A percentile compares a stretch with the other conserved stretches of the same genome.
Conservation (phyloP, 108 stramenopile species). For the Skeletonema marinoi region DNA sequence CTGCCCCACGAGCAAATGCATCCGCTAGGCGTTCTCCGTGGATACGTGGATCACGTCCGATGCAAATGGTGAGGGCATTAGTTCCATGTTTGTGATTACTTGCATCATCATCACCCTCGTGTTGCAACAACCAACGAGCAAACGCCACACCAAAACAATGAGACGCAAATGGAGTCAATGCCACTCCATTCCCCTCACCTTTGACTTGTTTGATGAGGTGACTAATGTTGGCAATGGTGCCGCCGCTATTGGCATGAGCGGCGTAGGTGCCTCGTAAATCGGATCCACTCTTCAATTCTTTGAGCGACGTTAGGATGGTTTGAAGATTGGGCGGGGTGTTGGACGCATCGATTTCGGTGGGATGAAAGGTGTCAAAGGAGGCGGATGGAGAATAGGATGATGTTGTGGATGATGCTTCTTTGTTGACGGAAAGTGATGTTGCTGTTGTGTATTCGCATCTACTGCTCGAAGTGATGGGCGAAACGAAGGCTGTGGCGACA, state of each 20-base stretch:
- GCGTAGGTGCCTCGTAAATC: constrained; percentile 74
- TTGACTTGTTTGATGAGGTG: constrained; percentile 16
- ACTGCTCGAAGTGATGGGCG: background rate
- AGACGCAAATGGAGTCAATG: constrained; percentile 79
- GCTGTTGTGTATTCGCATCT: too few relatives aligned
- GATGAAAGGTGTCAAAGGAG: background rate
- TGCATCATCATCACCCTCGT: background rate
- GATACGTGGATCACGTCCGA: constrained; percentile 76
- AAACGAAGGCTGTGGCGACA: background rate
- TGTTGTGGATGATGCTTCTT: background rate
- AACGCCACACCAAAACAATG: constrained; percentile 70
- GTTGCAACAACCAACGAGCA: constrained; percentile 12
- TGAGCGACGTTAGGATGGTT: constrained; percentile 41
- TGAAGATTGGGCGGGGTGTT: constrained; percentile 75
- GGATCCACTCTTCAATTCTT: constrained; percentile 57
- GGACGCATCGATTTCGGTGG: constrained; percentile 55
- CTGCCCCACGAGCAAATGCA: constrained; percentile 73
- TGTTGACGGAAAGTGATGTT: background rate
- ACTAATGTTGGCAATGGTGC: constrained; percentile 47
- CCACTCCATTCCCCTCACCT: constrained; percentile 17
- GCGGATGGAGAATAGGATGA: background rate
- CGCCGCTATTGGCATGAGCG: constrained; percentile 53
- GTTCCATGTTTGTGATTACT: background rate
- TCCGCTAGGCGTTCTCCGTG: constrained; percentile 72
- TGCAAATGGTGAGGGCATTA: constrained; percentile 43